A percentile compares a stretch with the other conserved stretches of the same genome.
These are phyloP conservation scores for Aristolochia contorta DNA, from an alignment of 164 flowering plant genomes.

Conservation along the genomic window DNA sequence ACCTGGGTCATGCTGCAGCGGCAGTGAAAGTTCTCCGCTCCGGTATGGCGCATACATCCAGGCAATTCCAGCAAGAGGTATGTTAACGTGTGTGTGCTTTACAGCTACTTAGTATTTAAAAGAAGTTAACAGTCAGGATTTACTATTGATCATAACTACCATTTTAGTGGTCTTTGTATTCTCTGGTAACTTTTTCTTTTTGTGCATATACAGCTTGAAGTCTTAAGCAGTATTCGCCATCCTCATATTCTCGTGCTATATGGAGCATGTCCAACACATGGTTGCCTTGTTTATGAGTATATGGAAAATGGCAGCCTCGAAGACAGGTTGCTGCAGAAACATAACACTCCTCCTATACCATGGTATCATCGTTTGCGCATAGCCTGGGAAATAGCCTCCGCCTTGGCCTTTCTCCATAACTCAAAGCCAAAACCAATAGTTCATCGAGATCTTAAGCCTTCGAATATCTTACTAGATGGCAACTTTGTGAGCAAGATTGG, in stretches of 20 bases:
- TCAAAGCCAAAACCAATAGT: conserved; percentile 68
- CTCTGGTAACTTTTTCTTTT: neutral
- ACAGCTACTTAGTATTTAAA: too few species aligned
- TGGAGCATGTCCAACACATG: conserved; percentile 78
- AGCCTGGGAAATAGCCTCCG: conserved; percentile 88
- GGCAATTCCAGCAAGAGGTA: conserved; percentile 87
- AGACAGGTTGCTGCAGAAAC: conserved; percentile 38
- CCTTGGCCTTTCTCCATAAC: conserved; percentile 69
- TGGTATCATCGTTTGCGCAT: conserved; percentile 74
- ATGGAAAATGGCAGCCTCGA: conserved; percentile 91
- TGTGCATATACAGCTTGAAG: conserved; percentile 50
- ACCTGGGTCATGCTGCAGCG: conserved; percentile 50
- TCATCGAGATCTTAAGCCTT: conserved; percentile 91
- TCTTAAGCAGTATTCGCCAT: conserved; percentile 71
- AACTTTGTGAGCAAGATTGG: conserved; percentile 86
- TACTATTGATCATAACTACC: neutral
- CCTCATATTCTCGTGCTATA: conserved; percentile 83
- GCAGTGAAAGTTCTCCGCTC: conserved; percentile 81
- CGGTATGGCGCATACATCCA: conserved; percentile 27
- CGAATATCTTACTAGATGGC: conserved; percentile 77
- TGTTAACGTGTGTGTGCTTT: neutral
- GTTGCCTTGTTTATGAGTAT: conserved; percentile 88
- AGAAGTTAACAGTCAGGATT: neutral
- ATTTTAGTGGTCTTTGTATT: too few species aligned
- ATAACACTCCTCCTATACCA: conserved; percentile 50